phyloP scores from a whole-genome alignment of 768 basidiomycete genomes.

The Lactarius pseudohatsudake region DNA sequence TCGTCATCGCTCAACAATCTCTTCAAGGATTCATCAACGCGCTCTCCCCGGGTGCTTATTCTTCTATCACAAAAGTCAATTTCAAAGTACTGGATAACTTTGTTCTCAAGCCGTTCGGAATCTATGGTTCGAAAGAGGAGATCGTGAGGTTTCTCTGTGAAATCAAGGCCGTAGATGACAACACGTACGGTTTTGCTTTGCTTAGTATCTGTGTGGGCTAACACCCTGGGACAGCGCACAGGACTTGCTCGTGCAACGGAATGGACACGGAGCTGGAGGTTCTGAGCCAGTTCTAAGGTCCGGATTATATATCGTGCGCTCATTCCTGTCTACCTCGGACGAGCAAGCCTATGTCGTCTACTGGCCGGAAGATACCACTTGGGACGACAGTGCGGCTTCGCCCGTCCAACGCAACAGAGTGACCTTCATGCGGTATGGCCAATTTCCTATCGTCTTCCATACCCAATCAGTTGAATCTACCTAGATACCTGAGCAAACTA shows the following conservation, averaged over 20 bases:
- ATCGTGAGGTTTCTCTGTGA: slow-evolving; percentile 47
- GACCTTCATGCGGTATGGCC: slow-evolving; percentile 58
- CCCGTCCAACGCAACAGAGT: slow-evolving; percentile 52
- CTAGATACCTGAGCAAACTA: slow-evolving; percentile 24
- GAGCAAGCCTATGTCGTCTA: slow-evolving; percentile 49
- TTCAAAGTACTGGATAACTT: slow-evolving; percentile 52
- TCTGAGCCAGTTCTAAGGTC: slow-evolving; percentile 42
- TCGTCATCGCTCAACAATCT: slow-evolving; percentile 56
- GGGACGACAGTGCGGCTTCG: slow-evolving; percentile 50
- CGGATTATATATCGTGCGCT: slow-evolving; percentile 48
- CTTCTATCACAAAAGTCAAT: slow-evolving; percentile 54
- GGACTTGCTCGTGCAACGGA: slow-evolving; percentile 25
- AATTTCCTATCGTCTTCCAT: background rate
- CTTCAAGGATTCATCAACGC: slow-evolving; percentile 49
- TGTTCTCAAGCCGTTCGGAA: slow-evolving; percentile 49
- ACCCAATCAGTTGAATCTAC: background rate
- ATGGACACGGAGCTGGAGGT: slow-evolving; percentile 23
- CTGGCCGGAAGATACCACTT: slow-evolving; percentile 63
- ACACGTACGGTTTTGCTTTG: slow-evolving; percentile 38
- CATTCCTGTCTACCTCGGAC: slow-evolving; percentile 26
- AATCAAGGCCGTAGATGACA: slow-evolving; percentile 40
- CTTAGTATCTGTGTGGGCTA: background rate
- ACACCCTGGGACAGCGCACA: slow-evolving; percentile 24
- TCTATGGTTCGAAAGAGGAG: slow-evolving; percentile 56
- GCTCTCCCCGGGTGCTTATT: slow-evolving; percentile 51